phyloP scores from a whole-genome alignment of 306 rosid species.

The Hippophae tibetana region DNA sequence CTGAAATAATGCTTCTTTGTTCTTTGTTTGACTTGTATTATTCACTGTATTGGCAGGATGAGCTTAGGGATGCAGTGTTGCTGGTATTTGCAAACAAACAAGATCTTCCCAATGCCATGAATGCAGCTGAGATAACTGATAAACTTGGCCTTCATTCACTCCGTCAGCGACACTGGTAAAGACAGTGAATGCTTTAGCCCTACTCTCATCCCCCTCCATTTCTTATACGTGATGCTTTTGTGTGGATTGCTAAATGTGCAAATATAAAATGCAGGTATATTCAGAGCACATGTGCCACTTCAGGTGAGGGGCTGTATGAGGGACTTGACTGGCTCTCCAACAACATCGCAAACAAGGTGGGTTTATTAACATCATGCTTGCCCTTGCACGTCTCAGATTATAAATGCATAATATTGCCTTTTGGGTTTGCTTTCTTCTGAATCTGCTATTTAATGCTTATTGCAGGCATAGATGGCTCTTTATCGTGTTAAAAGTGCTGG shows the following conservation, averaged over 20 bases:
- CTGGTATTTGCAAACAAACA: slow-evolving; percentile 84
- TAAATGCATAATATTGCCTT: background rate
- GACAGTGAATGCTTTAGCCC: background rate
- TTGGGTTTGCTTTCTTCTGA: background rate
- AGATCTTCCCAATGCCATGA: slow-evolving; percentile 94
- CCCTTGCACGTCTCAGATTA: slow-evolving; percentile 6
- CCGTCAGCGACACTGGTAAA: slow-evolving; percentile 87
- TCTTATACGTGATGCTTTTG: no score
- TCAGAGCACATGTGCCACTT: slow-evolving; percentile 85
- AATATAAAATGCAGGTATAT: slow-evolving; percentile 45
- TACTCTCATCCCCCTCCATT: background rate
- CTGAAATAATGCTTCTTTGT: background rate
- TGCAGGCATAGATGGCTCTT: slow-evolving; percentile 49
- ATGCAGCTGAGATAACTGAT: slow-evolving; percentile 85
- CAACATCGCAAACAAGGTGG: slow-evolving; percentile 76
- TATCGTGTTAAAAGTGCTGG: slow-evolving; percentile 16
- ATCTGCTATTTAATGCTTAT: slow-evolving; percentile 1
- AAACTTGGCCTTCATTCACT: slow-evolving; percentile 84
- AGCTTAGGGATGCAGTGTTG: slow-evolving; percentile 79
- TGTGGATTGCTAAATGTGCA: slow-evolving; percentile 1
- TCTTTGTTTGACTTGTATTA: slow-evolving; percentile 8
- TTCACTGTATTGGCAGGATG: slow-evolving; percentile 42
- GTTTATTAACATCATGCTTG: background rate
- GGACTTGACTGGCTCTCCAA: slow-evolving; percentile 87
- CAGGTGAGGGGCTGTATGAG: slow-evolving; percentile 85